Percentiles rank a stretch among this genome's conserved stretches.
Conservation (phyloP, 2,329 filamentous ascomycete species). For the Aspergillus clavatus region DNA sequence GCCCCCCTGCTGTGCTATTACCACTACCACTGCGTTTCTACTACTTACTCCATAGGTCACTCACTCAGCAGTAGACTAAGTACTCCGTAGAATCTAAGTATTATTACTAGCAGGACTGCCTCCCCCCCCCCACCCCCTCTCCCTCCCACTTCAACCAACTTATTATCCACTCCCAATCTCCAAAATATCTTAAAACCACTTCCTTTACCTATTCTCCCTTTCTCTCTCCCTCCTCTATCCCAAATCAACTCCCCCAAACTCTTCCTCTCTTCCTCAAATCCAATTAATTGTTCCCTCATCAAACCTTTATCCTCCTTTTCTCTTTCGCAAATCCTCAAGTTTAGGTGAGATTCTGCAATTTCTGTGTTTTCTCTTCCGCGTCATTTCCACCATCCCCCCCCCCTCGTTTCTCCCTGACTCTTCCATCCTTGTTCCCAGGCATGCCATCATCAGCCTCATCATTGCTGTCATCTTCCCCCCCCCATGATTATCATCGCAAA, state of each 20-base stretch:
- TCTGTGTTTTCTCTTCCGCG: conserved; percentile 1
- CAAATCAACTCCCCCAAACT: conserved; percentile 3
- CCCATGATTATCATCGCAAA: not conserved
- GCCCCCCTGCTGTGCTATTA: not conserved
- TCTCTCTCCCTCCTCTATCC: conserved; percentile 9
- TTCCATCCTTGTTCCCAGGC: not conserved
- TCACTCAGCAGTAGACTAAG: no score
- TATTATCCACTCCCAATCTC: no score
- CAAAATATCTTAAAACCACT: no score
- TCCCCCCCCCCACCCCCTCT: no score
- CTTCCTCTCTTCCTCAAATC: not conserved
- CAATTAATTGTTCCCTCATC: not conserved
- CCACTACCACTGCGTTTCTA: not conserved
- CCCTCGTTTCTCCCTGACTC: conserved; percentile 5
- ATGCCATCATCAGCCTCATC: conserved; percentile 1
- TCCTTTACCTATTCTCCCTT: conserved; percentile 16
- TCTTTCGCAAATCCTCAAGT: not conserved
- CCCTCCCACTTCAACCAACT: no score
- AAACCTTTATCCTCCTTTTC: not conserved
- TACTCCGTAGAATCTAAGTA: no score
- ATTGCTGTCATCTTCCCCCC: no score
- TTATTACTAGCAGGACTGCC: no score
- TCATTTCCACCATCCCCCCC: no score
- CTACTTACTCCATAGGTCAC: no score
- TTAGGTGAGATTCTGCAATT: conserved; percentile 1